phyloP scores from a whole-genome alignment of 148 eudicot genomes.

The Drosera capensis region DNA sequence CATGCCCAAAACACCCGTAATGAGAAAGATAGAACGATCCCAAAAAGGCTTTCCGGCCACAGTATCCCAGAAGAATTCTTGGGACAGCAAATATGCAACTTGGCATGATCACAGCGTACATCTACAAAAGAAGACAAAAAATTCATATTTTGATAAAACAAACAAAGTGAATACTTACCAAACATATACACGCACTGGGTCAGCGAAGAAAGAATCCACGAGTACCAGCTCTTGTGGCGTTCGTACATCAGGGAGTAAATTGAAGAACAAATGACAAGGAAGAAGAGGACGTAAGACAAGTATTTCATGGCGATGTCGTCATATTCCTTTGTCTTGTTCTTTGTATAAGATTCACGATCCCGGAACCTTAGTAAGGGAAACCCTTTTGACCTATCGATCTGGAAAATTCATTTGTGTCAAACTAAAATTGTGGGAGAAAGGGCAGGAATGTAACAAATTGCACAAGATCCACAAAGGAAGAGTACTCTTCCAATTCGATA shows the following conservation, averaged over 20 bases:
- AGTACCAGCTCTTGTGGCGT: slow-evolving; percentile 96
- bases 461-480: too few species aligned
- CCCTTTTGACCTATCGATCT: slow-evolving; percentile 84
- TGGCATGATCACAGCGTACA: not conserved
- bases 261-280: slow-evolving; percentile 72
- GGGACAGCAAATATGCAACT: not conserved
- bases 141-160: not conserved
- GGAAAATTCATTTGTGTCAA: slow-evolving; percentile 9
- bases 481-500: too few species aligned
- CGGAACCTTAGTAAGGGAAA: slow-evolving; percentile 79
- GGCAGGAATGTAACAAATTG: not conserved
- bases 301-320: slow-evolving; percentile 99
- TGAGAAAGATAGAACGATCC: too few species aligned
- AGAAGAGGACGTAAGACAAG: slow-evolving; percentile 66
- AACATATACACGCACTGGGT: slow-evolving; percentile 99
- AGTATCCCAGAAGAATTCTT: not conserved
- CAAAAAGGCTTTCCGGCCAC: too few species aligned
- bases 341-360: slow-evolving; percentile 84
- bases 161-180: slow-evolving; percentile 39
- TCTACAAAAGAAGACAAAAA: not conserved
- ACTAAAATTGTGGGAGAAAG: not conserved
- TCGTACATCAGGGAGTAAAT: slow-evolving; percentile 83
- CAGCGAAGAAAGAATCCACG: slow-evolving; percentile 90
- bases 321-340: slow-evolving; percentile 91
- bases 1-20: too few species aligned